phyloP scores from a whole-genome alignment of 2,329 filamentous ascomycete species.

The Aureobasidium namibiae region DNA sequence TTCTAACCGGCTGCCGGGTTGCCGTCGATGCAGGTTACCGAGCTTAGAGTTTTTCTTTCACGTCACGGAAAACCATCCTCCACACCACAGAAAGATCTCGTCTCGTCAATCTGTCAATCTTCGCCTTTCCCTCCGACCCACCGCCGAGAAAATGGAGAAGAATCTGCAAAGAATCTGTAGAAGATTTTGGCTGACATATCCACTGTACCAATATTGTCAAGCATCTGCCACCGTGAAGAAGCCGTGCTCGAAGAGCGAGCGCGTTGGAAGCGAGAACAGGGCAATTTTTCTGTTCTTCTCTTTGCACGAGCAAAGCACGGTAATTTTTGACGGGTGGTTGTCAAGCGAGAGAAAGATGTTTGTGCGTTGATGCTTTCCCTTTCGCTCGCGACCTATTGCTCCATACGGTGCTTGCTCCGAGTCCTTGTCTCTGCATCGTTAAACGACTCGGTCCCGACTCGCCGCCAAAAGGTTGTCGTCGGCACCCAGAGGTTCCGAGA shows the following conservation, averaged over 20 bases:
- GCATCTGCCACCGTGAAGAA: not conserved
- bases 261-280: not conserved
- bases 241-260: not conserved
- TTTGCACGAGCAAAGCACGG: not conserved
- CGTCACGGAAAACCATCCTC: conserved; percentile 3
- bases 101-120: not conserved
- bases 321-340: not conserved
- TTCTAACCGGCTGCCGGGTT: not conserved
- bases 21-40: conserved; percentile 3
- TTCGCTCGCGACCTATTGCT: not conserved
- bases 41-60: not conserved
- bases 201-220: not conserved
- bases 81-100: not conserved
- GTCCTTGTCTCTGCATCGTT: not conserved
- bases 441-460: not conserved
- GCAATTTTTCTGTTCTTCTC: not conserved
- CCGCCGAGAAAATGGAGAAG: not conserved
- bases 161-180: not conserved
- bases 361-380: not conserved
- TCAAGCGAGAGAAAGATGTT: not conserved
- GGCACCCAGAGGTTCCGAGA: not conserved
- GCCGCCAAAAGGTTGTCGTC: not conserved
- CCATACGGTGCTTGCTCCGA: conserved; percentile 1
- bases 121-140: not conserved
- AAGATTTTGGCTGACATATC: not conserved